Evolutionary conservation across 1,139 yeast genomes (phyloP).

Genomic region (Debaryomyces fabryi): DNA sequence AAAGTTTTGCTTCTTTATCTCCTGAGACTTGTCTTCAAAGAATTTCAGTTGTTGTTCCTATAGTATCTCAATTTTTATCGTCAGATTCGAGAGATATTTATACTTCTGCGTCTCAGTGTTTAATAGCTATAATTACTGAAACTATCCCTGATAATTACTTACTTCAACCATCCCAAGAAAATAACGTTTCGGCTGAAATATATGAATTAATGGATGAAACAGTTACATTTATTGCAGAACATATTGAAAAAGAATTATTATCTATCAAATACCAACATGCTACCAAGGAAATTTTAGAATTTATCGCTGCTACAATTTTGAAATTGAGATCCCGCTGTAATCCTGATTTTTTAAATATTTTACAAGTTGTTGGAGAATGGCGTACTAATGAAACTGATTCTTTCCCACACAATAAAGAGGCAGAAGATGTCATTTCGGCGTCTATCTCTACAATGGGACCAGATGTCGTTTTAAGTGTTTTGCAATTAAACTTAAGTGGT

Average conservation of each 20-base stretch:
- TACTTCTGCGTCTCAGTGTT: slow-evolving; percentile 81
- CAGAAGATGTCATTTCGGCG: slow-evolving; percentile 79
- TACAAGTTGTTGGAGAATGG: slow-evolving; percentile 82
- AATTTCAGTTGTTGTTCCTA: slow-evolving; percentile 58
- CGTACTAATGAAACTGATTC: slow-evolving; percentile 73
- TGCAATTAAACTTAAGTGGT: slow-evolving; percentile 73
- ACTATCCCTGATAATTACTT: slow-evolving; percentile 64
- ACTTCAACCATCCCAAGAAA: slow-evolving; percentile 49
- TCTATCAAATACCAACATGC: slow-evolving; percentile 78
- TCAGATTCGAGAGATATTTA: slow-evolving; percentile 72
- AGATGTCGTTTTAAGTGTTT: slow-evolving; percentile 66
- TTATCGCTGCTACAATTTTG: slow-evolving; percentile 63
- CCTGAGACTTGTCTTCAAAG: slow-evolving; percentile 58
- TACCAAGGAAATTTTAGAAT: slow-evolving; percentile 72
- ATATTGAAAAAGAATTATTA: slow-evolving; percentile 59
- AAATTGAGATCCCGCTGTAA: slow-evolving; percentile 69
- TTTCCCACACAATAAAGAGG: slow-evolving; percentile 73
- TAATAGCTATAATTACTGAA: slow-evolving; percentile 72
- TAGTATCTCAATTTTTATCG: slow-evolving; percentile 61
- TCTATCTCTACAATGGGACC: slow-evolving; percentile 86
- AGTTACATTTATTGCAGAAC: slow-evolving; percentile 49
- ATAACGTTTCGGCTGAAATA: slow-evolving; percentile 43
- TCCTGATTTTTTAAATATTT: slow-evolving; percentile 68
- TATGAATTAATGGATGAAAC: slow-evolving; percentile 61
- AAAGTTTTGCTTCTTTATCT: slow-evolving; percentile 64